Evolutionary conservation across 2,329 filamentous ascomycete genomes (phyloP).

Genomic region (Phyllosticta paracitricarpa): DNA sequence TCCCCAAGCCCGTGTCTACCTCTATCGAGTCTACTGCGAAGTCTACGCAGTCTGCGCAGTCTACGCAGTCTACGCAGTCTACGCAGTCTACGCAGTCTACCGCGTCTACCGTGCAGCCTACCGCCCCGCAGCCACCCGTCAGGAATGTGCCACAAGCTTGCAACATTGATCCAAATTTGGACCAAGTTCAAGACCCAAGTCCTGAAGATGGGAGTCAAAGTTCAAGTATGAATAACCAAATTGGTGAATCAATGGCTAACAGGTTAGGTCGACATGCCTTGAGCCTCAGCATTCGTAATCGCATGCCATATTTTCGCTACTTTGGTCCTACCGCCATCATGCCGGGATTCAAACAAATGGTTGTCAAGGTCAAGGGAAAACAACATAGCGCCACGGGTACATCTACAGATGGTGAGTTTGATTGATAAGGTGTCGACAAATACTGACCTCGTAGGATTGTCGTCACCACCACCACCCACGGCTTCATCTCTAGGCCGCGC

Average conservation of each 20-base stretch:
- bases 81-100: no score
- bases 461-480: constrained; percentile 19
- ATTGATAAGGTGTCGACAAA: neutral
- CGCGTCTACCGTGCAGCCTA: neutral
- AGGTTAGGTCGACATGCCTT: constrained; percentile 13
- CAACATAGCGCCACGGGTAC: constrained; percentile 50
- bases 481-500: neutral
- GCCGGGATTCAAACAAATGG: constrained; percentile 88
- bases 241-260: constrained; percentile 16
- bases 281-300: constrained; percentile 45
- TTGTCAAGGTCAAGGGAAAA: constrained; percentile 61
- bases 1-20: no score
- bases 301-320: constrained; percentile 82
- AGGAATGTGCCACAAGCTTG: neutral
- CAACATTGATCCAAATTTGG: constrained; percentile 3
- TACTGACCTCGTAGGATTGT: constrained; percentile 14
- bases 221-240: constrained; percentile 13
- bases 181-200: neutral
- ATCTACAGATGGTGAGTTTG: constrained; percentile 38
- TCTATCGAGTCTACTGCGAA: no score
- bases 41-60: no score
- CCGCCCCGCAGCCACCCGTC: neutral
- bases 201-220: constrained; percentile 27
- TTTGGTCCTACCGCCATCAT: constrained; percentile 88
- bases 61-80: no score